Percentiles rank a stretch among this genome's conserved stretches.
These are phyloP conservation scores for Calophaca sinica DNA, from an alignment of 306 rosid species.

Conservation along the genomic window DNA sequence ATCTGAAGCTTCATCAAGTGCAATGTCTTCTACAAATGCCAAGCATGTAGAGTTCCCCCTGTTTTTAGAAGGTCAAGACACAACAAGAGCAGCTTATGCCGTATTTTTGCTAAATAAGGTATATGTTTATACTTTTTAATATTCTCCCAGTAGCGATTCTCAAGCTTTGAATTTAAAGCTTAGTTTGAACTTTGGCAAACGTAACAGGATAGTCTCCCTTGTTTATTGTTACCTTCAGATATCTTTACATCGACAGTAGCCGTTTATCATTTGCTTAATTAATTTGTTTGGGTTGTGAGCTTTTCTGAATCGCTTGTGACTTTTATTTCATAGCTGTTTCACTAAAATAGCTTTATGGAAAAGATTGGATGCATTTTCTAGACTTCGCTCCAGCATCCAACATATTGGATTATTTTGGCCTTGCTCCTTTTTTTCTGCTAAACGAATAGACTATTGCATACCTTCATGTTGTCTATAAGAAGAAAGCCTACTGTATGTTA, in stretches of 20 bases:
- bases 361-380: constrained; percentile 13
- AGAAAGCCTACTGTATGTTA: not conserved
- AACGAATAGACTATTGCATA: constrained; percentile 3
- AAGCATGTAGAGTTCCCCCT: constrained; percentile 88
- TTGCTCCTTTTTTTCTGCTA: not conserved
- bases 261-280: constrained; percentile 1
- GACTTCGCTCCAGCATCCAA: constrained; percentile 4
- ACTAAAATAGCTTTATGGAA: not conserved
- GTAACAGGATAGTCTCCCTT: constrained; percentile 10
- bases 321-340: constrained; percentile 2
- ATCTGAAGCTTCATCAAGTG: constrained; percentile 61
- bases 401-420: constrained; percentile 19
- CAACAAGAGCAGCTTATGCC: constrained; percentile 93
- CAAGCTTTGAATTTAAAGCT: constrained; percentile 14
- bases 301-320: not conserved
- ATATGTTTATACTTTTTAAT: constrained; percentile 21
- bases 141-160: constrained; percentile 26
- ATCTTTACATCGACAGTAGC: constrained; percentile 19
- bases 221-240: constrained; percentile 28
- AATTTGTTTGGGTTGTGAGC: constrained; percentile 23
- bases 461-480: not conserved
- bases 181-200: constrained; percentile 32
- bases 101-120: constrained; percentile 96
- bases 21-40: constrained; percentile 48
- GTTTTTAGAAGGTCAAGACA: constrained; percentile 93